phyloP scores from a whole-genome alignment of 768 basidiomycete genomes.

The Heimioporus sp. region DNA sequence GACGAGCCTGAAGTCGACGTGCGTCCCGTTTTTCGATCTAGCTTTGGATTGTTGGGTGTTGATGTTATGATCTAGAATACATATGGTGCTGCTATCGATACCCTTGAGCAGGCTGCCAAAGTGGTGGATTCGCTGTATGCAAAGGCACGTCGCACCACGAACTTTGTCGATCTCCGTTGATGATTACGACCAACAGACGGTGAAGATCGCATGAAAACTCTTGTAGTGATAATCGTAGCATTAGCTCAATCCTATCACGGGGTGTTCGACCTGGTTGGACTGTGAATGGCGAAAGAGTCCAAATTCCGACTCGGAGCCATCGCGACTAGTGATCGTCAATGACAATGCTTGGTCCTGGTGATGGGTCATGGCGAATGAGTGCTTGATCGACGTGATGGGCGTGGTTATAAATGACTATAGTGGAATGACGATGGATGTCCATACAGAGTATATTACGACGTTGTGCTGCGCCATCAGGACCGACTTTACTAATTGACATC shows the following conservation, averaged over 20 bases:
- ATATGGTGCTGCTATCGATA: slow-evolving; percentile 87
- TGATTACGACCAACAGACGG: slow-evolving; percentile 30
- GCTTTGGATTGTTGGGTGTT: not conserved
- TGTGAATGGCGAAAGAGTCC: too few species aligned
- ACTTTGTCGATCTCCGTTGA: not conserved
- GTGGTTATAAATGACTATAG: too few species aligned
- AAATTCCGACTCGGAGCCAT: too few species aligned
- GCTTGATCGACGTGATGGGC: not conserved
- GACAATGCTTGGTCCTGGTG: too few species aligned
- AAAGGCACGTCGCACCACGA: slow-evolving; percentile 46
- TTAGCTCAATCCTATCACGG: too few species aligned
- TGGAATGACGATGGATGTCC: too few species aligned
- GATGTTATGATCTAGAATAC: slow-evolving; percentile 56
- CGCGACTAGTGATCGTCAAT: too few species aligned
- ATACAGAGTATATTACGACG: too few species aligned
- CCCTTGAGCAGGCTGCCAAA: slow-evolving; percentile 85
- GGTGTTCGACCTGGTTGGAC: too few species aligned
- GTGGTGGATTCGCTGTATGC: slow-evolving; percentile 94
- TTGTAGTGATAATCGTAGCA: not conserved
- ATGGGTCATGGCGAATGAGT: too few species aligned
- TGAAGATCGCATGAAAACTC: slow-evolving; percentile 38
- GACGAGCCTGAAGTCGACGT: slow-evolving; percentile 86
- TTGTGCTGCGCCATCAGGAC: too few species aligned
- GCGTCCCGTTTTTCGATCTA: slow-evolving; percentile 29
- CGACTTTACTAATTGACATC: too few species aligned